Evolutionary conservation across 148 eudicot genomes (phyloP).

Genomic region (Chenopodium album): DNA sequence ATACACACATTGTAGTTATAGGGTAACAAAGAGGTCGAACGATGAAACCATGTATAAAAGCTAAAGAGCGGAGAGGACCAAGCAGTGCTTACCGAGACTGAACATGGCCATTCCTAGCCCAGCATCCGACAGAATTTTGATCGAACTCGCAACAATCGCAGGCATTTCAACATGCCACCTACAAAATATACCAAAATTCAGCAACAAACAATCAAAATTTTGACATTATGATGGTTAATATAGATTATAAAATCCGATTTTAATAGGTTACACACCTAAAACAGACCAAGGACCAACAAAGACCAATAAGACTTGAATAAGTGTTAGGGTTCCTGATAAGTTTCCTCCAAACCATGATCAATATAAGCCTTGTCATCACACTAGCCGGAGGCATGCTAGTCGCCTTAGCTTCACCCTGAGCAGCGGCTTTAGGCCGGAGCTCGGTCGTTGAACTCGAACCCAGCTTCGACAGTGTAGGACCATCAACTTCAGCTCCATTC

Average conservation of each 20-base stretch:
- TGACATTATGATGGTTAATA: neutral
- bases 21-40: neutral
- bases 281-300: slow-evolving; percentile 73
- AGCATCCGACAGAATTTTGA: slow-evolving; percentile 75
- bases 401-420: slow-evolving; percentile 44
- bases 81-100: slow-evolving; percentile 57
- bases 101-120: slow-evolving; percentile 98
- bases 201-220: no score
- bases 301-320: slow-evolving; percentile 76
- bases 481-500: slow-evolving; percentile 48
- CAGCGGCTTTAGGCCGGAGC: slow-evolving; percentile 63
- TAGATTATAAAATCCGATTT: neutral
- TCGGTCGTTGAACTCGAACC: slow-evolving; percentile 94
- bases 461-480: slow-evolving; percentile 72
- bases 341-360: slow-evolving; percentile 93
- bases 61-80: neutral
- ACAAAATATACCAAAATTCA: neutral
- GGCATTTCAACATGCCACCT: slow-evolving; percentile 82
- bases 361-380: slow-evolving; percentile 80
- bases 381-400: slow-evolving; percentile 73
- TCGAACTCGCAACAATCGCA: slow-evolving; percentile 65
- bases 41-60: neutral
- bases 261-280: slow-evolving; percentile 38
- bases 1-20: no score
- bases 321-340: slow-evolving; percentile 85